Evolutionary conservation across 768 basidiomycete genomes (phyloP).

Genomic region (Postia placenta): DNA sequence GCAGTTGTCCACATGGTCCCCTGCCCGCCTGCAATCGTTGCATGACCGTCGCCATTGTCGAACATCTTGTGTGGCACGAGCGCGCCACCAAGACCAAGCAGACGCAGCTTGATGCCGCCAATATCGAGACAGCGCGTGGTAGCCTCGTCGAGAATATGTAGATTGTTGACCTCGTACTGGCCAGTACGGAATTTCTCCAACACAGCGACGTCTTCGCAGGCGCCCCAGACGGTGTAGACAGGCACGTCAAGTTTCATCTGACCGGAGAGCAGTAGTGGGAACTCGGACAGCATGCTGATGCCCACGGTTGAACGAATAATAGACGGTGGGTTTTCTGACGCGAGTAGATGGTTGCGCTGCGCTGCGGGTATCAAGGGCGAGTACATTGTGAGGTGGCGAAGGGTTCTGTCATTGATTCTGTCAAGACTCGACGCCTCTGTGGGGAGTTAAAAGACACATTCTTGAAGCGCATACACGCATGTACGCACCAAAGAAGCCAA

Average conservation of each 20-base stretch:
- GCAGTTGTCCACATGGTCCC: constrained; percentile 99
- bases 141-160: constrained; percentile 91
- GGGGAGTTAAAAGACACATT: neutral
- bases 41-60: constrained; percentile 87
- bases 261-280: constrained; percentile 85
- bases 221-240: constrained; percentile 95
- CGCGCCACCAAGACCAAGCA: constrained; percentile 95
- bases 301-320: constrained; percentile 68
- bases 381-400: constrained; percentile 94
- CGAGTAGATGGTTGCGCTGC: constrained; percentile 73
- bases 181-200: constrained; percentile 89
- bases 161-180: constrained; percentile 79
- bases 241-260: constrained; percentile 89
- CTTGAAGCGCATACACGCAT: neutral
- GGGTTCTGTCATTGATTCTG: constrained; percentile 90
- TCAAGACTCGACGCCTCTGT: constrained; percentile 76
- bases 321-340: constrained; percentile 61
- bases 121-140: constrained; percentile 90
- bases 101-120: constrained; percentile 87
- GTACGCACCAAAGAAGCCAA: constrained; percentile 90
- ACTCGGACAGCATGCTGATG: constrained; percentile 85
- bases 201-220: constrained; percentile 91
- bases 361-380: constrained; percentile 86
- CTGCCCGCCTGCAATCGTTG: constrained; percentile 96
- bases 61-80: constrained; percentile 94